These are phyloP conservation scores for Pyrenochaeta sp. DNA, from an alignment of 2,329 filamentous ascomycete species.

Conservation along the genomic window DNA sequence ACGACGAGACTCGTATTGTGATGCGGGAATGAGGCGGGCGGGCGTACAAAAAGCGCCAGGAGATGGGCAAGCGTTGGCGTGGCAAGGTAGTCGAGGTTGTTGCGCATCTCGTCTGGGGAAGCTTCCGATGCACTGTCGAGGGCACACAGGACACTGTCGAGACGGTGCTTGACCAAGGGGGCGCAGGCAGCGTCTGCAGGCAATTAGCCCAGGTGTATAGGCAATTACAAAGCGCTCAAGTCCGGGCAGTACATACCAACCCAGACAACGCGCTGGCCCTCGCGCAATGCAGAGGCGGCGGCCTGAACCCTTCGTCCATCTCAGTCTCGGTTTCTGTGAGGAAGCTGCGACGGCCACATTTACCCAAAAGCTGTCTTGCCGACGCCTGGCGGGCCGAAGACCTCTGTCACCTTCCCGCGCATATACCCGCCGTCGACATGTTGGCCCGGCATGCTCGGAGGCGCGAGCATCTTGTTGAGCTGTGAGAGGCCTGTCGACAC, in stretches of 20 bases:
- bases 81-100: slow-evolving; percentile 71
- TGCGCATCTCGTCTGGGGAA: slow-evolving; percentile 40
- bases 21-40: slow-evolving; percentile 70
- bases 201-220: slow-evolving; percentile 35
- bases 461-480: slow-evolving; percentile 55
- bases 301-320: slow-evolving; percentile 69
- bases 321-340: slow-evolving; percentile 28
- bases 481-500: slow-evolving; percentile 57
- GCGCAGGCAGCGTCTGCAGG: slow-evolving; percentile 57
- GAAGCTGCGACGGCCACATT: slow-evolving; percentile 42
- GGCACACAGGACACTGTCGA: slow-evolving; percentile 55
- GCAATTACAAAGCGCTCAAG: slow-evolving; percentile 13
- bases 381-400: slow-evolving; percentile 85
- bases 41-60: slow-evolving; percentile 75
- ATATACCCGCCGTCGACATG: slow-evolving; percentile 63
- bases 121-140: slow-evolving; percentile 16
- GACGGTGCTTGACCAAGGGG: slow-evolving; percentile 56
- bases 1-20: slow-evolving; percentile 71
- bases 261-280: slow-evolving; percentile 75
- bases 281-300: slow-evolving; percentile 67
- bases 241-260: slow-evolving; percentile 67
- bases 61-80: slow-evolving; percentile 68
- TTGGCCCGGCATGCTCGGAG: slow-evolving; percentile 32
- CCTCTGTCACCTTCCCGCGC: slow-evolving; percentile 80
- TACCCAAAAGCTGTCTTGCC: slow-evolving; percentile 88